A percentile compares a stretch with the other conserved stretches of the same genome.
Conservation (phyloP, 768 basidiomycete genomes). For the Baorangia bicolor region DNA sequence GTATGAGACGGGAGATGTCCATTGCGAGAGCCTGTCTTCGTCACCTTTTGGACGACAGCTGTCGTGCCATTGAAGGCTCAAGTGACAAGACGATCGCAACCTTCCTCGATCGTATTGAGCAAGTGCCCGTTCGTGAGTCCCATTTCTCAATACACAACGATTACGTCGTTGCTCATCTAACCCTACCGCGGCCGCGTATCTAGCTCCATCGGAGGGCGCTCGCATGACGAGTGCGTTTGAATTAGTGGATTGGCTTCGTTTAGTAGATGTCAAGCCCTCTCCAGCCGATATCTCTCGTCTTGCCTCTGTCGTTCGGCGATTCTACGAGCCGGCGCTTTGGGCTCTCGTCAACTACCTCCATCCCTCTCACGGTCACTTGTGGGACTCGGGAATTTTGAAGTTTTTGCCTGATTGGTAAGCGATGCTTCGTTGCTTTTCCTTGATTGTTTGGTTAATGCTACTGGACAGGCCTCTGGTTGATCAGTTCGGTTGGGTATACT, state of each 20-base stretch:
- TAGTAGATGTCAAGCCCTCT: conserved; percentile 38
- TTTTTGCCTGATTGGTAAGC: conserved; percentile 30
- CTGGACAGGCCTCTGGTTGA: conserved; percentile 12
- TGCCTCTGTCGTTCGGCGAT: conserved; percentile 36
- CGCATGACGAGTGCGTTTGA: conserved; percentile 47
- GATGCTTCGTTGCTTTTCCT: background rate
- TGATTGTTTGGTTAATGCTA: background rate
- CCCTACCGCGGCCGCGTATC: background rate
- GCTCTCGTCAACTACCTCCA: conserved; percentile 44
- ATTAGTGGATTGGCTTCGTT: conserved; percentile 63
- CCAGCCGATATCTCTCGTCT: conserved; percentile 43
- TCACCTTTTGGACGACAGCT: conserved; percentile 23
- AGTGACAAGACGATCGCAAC: conserved; percentile 29
- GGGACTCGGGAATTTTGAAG: conserved; percentile 32
- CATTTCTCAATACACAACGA: background rate
- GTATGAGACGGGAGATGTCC: conserved; percentile 45
- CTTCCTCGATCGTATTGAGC: conserved; percentile 47
- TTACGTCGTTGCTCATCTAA: background rate
- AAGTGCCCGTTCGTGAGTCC: conserved; percentile 47
- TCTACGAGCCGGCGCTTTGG: conserved; percentile 43
- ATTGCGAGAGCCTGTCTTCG: conserved; percentile 40
- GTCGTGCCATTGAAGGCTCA: background rate
- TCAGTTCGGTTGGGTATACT: conserved; percentile 47
- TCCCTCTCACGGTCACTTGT: conserved; percentile 43
- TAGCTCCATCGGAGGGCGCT: conserved; percentile 39